These are phyloP conservation scores for Pochonia chlamydosporia DNA, from an alignment of 2,329 filamentous ascomycete species.

Conservation along the genomic window DNA sequence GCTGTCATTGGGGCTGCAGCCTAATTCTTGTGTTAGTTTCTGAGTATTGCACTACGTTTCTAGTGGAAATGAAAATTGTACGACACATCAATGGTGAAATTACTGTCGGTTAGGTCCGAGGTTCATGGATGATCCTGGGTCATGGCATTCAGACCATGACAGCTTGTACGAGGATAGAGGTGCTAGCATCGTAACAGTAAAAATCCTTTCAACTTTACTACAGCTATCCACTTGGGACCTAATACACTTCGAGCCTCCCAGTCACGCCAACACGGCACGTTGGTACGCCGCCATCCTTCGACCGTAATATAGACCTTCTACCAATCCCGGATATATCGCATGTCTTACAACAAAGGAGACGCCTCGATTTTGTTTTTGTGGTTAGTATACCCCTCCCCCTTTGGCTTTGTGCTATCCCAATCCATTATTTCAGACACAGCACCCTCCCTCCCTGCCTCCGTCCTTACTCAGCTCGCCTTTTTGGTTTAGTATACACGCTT, in stretches of 20 bases:
- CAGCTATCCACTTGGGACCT: background rate
- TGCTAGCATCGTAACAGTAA: no score
- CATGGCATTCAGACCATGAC: no score
- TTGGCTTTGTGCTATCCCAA: conserved; percentile 1
- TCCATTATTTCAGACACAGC: background rate
- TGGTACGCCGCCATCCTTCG: background rate
- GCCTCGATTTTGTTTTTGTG: background rate
- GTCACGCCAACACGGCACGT: background rate
- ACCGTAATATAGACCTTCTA: background rate
- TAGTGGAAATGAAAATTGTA: no score
- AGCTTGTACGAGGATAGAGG: no score
- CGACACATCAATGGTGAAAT: no score
- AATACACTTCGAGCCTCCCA: background rate
- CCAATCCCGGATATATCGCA: conserved; percentile 10
- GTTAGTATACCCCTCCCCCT: no score
- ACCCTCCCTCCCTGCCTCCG: background rate
- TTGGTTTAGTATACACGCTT: conserved; percentile 75
- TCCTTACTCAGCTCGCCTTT: background rate
- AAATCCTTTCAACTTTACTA: background rate
- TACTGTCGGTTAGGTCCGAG: no score
- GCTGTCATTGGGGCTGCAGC: no score
- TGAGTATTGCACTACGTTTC: no score
- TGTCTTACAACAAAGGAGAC: conserved; percentile 12
- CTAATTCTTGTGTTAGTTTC: no score
- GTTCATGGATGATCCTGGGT: no score